Conservation (phyloP, 2,329 filamentous ascomycete genomes). For the Neofusicoccum kwambonambiense region DNA sequence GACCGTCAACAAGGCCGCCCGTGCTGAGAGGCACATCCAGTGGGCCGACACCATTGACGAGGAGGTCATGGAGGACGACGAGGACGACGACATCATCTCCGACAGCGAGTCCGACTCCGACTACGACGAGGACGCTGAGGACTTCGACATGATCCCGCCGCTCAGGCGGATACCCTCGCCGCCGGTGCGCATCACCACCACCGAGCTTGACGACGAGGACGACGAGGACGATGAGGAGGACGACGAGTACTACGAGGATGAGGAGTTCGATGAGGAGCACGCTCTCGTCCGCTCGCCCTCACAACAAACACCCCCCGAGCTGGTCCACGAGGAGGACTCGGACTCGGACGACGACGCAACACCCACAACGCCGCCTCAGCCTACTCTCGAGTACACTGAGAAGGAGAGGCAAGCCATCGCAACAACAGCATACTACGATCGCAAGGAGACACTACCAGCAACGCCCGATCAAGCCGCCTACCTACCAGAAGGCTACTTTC, state of each 20-base stretch:
- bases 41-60: constrained; percentile 81
- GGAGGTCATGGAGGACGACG: constrained; percentile 69
- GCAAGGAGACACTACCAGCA: constrained; percentile 25
- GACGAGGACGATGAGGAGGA: constrained; percentile 47
- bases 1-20: constrained; percentile 75
- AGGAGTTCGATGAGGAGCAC: constrained; percentile 47
- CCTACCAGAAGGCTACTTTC: constrained; percentile 39
- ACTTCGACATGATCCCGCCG: constrained; percentile 47
- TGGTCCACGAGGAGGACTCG: constrained; percentile 48
- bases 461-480: constrained; percentile 30
- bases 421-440: constrained; percentile 46
- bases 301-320: constrained; percentile 49
- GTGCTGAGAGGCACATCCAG: constrained; percentile 70
- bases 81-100: constrained; percentile 47
- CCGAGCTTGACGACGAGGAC: constrained; percentile 41
- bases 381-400: constrained; percentile 46
- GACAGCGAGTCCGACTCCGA: constrained; percentile 55
- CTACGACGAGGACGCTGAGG: constrained; percentile 51
- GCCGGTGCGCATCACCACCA: constrained; percentile 44
- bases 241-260: constrained; percentile 48
- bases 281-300: constrained; percentile 46
- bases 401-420: constrained; percentile 46
- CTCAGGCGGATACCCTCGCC: constrained; percentile 40
- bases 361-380: constrained; percentile 47
- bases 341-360: constrained; percentile 47